Conservation (phyloP, 345 rosid species). For the Hevea brasiliensis region DNA sequence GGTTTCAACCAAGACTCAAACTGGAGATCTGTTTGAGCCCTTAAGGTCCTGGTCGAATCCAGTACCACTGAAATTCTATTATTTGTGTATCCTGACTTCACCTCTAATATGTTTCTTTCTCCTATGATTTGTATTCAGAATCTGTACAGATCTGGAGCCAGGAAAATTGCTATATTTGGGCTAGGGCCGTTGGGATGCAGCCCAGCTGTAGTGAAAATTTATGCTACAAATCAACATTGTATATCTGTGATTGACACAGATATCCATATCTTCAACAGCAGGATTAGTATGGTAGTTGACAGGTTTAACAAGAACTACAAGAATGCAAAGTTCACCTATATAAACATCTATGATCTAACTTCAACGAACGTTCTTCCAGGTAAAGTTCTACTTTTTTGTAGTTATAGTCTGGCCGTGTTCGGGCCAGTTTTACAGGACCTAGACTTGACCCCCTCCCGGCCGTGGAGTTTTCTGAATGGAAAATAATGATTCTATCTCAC, state of each 20-base stretch:
- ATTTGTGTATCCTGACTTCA: too few species aligned
- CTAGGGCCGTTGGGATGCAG: constrained; percentile 4
- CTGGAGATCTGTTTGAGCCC: too few species aligned
- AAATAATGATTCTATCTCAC: background rate
- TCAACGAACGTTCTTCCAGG: background rate
- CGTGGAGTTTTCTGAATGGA: too few species aligned
- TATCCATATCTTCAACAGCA: background rate
- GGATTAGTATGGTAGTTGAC: background rate
- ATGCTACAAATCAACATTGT: background rate
- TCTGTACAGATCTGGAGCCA: constrained; percentile 3
- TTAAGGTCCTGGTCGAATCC: too few species aligned
- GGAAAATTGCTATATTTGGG: background rate
- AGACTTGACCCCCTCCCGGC: too few species aligned
- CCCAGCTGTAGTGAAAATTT: background rate
- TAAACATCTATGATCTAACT: background rate
- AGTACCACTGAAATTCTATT: too few species aligned
- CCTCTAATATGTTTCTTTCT: too few species aligned
- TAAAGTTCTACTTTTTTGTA: too few species aligned
- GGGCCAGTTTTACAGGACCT: too few species aligned
- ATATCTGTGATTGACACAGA: background rate
- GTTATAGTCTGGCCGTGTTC: too few species aligned
- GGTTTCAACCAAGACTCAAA: too few species aligned
- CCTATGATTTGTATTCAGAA: background rate
- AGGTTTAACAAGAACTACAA: background rate
- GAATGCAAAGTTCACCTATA: constrained; percentile 5